Evolutionary conservation across 148 eudicot genomes (phyloP).

Genomic region (Suaeda aralocaspica): DNA sequence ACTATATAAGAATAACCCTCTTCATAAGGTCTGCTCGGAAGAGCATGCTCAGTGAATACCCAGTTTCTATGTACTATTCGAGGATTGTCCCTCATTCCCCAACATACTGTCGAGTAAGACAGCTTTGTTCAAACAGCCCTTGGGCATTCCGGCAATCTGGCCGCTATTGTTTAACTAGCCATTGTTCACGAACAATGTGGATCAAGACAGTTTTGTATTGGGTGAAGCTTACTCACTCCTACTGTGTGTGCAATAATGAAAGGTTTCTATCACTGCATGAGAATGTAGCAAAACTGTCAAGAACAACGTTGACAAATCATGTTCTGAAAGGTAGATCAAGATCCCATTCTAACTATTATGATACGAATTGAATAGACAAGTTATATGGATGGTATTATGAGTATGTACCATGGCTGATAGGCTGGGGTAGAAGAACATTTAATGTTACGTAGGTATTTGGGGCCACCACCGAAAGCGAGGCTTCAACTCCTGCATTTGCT

Average conservation of each 20-base stretch:
- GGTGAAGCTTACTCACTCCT: constrained; percentile 83
- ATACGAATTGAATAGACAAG: too few species aligned
- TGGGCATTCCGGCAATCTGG: constrained; percentile 63
- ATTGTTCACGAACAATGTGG: constrained; percentile 85
- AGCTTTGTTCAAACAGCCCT: constrained; percentile 70
- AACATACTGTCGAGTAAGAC: constrained; percentile 58
- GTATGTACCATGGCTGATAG: constrained; percentile 80
- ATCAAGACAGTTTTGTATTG: constrained; percentile 67
- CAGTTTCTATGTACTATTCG: constrained; percentile 53
- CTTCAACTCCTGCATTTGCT: constrained; percentile 46
- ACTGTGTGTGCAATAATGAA: constrained; percentile 72
- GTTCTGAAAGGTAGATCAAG: too few species aligned
- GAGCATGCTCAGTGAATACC: constrained; percentile 78
- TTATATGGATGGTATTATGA: too few species aligned
- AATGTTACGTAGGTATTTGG: constrained; percentile 82
- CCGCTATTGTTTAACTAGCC: too few species aligned
- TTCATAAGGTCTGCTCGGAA: constrained; percentile 80
- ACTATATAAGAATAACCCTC: too few species aligned
- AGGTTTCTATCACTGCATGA: constrained; percentile 80
- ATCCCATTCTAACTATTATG: too few species aligned
- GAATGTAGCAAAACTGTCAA: constrained; percentile 65
- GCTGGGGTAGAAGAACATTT: constrained; percentile 72
- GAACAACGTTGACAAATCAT: constrained; percentile 6
- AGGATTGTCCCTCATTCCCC: constrained; percentile 60
- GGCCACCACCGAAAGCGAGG: constrained; percentile 67